phyloP scores from a whole-genome alignment of 1,284 basidiomycete genomes.

The Microstroma glucosiphilum region DNA sequence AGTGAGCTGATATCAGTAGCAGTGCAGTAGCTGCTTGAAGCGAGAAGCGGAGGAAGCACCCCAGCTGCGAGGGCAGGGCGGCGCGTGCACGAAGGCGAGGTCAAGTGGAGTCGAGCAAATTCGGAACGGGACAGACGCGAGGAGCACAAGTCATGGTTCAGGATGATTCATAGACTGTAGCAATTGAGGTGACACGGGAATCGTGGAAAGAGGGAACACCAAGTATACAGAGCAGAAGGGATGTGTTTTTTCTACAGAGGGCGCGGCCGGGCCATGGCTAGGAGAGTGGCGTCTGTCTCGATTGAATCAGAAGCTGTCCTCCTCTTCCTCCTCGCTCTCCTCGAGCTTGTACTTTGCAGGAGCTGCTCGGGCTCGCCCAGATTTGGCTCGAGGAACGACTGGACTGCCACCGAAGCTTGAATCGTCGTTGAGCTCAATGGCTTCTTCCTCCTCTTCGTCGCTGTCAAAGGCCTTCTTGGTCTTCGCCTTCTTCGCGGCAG shows the following conservation, averaged over 20 bases:
- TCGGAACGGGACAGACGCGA: neutral
- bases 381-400: neutral
- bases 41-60: conserved; percentile 1
- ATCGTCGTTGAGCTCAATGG: neutral
- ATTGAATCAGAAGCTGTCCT: neutral
- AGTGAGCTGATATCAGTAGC: neutral
- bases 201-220: no score
- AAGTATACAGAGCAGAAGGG: neutral
- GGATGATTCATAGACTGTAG: no score
- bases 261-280: neutral
- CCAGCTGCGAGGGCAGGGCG: neutral
- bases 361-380: conserved; percentile 1
- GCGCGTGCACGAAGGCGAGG: no score
- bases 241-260: no score
- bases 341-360: neutral
- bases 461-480: conserved; percentile 1
- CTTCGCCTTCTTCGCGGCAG: conserved; percentile 17
- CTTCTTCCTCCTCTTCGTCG: neutral
- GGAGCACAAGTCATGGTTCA: neutral
- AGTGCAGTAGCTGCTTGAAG: neutral
- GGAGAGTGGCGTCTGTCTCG: neutral
- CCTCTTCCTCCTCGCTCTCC: conserved; percentile 6
- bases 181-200: no score
- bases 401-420: neutral
- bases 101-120: neutral